Evolutionary conservation across 2,329 filamentous ascomycete genomes (phyloP), one percentile per base, ranked within the genome.

Genomic region (Fusarium neocosmosporiellum): DNA sequence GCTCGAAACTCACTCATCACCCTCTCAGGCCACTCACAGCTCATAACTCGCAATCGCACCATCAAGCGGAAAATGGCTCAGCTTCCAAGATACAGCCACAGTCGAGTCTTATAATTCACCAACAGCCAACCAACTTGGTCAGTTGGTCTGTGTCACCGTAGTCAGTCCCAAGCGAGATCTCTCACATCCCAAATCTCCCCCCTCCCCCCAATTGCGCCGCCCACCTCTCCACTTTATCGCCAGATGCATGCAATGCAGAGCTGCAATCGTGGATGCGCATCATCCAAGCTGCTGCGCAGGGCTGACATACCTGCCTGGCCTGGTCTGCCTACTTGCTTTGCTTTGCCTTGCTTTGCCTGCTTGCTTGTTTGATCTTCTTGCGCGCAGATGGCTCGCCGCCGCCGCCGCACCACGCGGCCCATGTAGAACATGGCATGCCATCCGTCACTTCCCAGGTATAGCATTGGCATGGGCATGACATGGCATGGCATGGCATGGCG

Each of bases 241-340:
- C 39, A 63, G 59, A 64, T 69, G 67, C 66, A 70, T 73, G 73
- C 62, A 65, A 70, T 73, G 73, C 62, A 65, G 63, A 54, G 65
- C 69, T 73, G 67, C 71, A 75, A 70, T 74, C 70, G 70, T 74
- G 70, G 70, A 66, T 75, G 61, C 67, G 75, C 75, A 77, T 74
- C 64, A 53, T 58, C 34, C 50, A 48, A 24, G 43, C 24, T 48
- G 33, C 66, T 69, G 63, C 58, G 53, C 65, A 63, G 43, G 39
- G 60, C 50, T 65, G 65, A 59, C 48, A 34, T 63, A 36, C 53
- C 20, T 54, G 31, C 31, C 18, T 29, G 48, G 37, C 27, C 55
- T 36, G 7, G 33, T 20, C 27, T 27, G 9, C 36, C 16, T 37
- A 37, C 36, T 37, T 37, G 9, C 7, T 4, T 27, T 29, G n/a